These are phyloP conservation scores for Phytophthora brassicae DNA, from an alignment of 352 stramenopile genomes.

Conservation along the genomic window DNA sequence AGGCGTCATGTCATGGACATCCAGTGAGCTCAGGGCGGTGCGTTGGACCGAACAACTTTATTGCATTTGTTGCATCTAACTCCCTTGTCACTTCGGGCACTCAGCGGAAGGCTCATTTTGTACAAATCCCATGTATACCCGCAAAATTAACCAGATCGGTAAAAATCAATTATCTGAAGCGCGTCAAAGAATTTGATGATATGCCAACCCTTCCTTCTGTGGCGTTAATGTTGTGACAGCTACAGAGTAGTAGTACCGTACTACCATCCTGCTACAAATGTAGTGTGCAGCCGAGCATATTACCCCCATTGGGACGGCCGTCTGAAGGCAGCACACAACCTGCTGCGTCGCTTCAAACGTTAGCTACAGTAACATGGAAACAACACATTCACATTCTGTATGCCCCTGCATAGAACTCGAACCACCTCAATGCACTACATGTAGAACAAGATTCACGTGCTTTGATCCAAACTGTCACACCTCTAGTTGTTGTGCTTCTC, in stretches of 20 bases:
- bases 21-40: background rate
- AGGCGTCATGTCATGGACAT: background rate
- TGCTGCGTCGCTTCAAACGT: background rate
- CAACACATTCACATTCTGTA: background rate
- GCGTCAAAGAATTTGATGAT: too few relatives aligned
- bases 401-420: background rate
- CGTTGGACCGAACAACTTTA: conserved; percentile 18
- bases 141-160: conserved; percentile 4
- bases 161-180: background rate
- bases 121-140: conserved; percentile 21
- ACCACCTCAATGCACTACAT: background rate
- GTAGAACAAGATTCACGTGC: background rate
- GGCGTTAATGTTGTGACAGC: too few relatives aligned
- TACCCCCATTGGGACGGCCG: too few relatives aligned
- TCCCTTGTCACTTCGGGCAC: conserved; percentile 21
- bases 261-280: too few relatives aligned
- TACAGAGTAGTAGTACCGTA: too few relatives aligned
- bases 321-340: too few relatives aligned
- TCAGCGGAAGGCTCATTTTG: conserved; percentile 22
- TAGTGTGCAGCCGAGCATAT: too few relatives aligned
- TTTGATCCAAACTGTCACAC: background rate
- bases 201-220: too few relatives aligned
- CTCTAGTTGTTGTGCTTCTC: conserved; percentile 63
- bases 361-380: too few relatives aligned
- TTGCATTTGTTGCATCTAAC: conserved; percentile 21